These are phyloP conservation scores for Boechera retrofracta DNA, from an alignment of 345 rosid species.

Conservation along the genomic window DNA sequence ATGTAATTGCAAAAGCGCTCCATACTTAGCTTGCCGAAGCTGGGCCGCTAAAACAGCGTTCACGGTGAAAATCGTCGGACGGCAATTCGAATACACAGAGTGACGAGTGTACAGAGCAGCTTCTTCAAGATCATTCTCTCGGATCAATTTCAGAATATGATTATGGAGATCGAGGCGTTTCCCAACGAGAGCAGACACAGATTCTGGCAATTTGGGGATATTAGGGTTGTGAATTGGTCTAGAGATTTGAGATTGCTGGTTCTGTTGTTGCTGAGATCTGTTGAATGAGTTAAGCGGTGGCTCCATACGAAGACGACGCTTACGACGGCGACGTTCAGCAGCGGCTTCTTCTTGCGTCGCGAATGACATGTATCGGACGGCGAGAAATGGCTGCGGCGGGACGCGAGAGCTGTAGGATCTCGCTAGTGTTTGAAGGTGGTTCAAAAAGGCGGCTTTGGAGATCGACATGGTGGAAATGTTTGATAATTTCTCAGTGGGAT, in stretches of 20 bases:
- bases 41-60: constrained; percentile 85
- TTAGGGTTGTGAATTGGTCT: constrained; percentile 86
- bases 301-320: constrained; percentile 83
- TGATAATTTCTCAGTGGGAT: not conserved
- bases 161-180: constrained; percentile 89
- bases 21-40: constrained; percentile 78
- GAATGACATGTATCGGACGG: constrained; percentile 67
- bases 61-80: constrained; percentile 85
- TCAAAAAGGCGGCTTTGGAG: constrained; percentile 56
- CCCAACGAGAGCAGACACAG: constrained; percentile 69
- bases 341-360: constrained; percentile 87
- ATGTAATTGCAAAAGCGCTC: constrained; percentile 76
- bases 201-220: constrained; percentile 82
- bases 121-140: constrained; percentile 84
- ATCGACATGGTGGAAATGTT: constrained; percentile 54
- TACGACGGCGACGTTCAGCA: constrained; percentile 89
- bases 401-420: constrained; percentile 40
- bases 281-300: constrained; percentile 73
- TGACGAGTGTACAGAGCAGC: constrained; percentile 92
- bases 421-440: constrained; percentile 55
- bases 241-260: constrained; percentile 42
- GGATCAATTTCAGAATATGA: constrained; percentile 66
- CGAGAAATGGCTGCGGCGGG: constrained; percentile 34
- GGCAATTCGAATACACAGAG: constrained; percentile 91
- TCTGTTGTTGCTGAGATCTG: constrained; percentile 58